A percentile compares a stretch with the other conserved stretches of the same genome.
These are phyloP conservation scores for Pistacia atlantica DNA, from an alignment of 345 rosid species.

Conservation along the genomic window DNA sequence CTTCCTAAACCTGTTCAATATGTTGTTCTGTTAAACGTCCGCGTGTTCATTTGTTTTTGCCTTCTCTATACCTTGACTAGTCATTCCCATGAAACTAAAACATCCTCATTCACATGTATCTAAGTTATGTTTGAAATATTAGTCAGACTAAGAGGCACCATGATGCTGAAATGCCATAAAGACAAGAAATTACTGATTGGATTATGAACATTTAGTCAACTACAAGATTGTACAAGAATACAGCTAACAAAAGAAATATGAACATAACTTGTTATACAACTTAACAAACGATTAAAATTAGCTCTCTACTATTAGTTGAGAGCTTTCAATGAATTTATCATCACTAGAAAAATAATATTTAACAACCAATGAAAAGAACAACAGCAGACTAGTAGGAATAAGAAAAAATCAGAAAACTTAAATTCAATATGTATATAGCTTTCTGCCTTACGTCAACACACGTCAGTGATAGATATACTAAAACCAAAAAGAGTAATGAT, in stretches of 20 bases:
- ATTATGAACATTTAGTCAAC: neutral
- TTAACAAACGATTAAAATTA: neutral
- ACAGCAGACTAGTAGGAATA: neutral
- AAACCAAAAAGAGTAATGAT: neutral
- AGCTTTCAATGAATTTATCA: neutral
- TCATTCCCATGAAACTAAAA: neutral
- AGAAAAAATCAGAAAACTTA: neutral
- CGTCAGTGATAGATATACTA: no score
- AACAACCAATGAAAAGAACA: neutral
- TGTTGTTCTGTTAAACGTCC: neutral
- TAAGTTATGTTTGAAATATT: conserved; percentile 1
- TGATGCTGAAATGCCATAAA: neutral
- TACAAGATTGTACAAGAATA: conserved; percentile 4
- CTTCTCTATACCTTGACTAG: neutral
- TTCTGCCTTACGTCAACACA: neutral
- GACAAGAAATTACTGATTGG: neutral
- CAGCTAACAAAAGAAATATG: neutral
- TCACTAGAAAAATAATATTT: neutral
- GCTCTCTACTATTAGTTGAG: neutral
- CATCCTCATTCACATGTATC: neutral
- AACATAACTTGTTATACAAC: neutral
- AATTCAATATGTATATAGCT: neutral
- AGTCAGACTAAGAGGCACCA: neutral
- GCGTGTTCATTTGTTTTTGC: neutral
- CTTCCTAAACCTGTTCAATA: neutral